Conservation (phyloP, 1,139 yeast species). For the Pneumocystis wakefieldiae region DNA sequence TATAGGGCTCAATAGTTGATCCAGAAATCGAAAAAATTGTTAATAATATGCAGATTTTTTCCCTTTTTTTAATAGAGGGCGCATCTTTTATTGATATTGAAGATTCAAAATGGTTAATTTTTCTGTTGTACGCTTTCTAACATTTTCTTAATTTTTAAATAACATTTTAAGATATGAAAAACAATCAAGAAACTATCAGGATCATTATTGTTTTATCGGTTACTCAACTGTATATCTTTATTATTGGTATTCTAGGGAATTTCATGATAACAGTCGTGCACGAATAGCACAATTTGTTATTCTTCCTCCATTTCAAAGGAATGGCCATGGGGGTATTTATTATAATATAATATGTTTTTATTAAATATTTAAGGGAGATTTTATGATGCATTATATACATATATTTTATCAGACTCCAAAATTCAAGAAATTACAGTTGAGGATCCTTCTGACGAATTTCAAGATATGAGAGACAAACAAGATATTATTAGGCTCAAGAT, state of each 20-base stretch:
- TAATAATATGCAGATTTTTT: slow-evolving; percentile 60
- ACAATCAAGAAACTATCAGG: slow-evolving; percentile 13
- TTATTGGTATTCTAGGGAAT: slow-evolving; percentile 41
- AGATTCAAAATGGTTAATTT: slow-evolving; percentile 61
- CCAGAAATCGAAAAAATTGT: slow-evolving; percentile 40
- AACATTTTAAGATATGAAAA: slow-evolving; percentile 16
- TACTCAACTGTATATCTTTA: slow-evolving; percentile 74
- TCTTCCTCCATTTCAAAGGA: slow-evolving; percentile 64
- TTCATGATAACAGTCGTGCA: slow-evolving; percentile 29
- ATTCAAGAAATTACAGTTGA: slow-evolving; percentile 78
- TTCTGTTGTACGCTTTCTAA: slow-evolving; percentile 22
- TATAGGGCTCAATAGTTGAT: slow-evolving; percentile 29
- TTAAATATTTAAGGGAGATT: slow-evolving; percentile 23
- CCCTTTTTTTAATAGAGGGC: slow-evolving; percentile 77
- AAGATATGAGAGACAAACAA: slow-evolving; percentile 71
- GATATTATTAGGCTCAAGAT: slow-evolving; percentile 45
- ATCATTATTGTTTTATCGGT: slow-evolving; percentile 41
- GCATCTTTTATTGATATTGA: slow-evolving; percentile 71
- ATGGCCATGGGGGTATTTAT: slow-evolving; percentile 45
- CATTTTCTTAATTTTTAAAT: not conserved
- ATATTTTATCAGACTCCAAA: slow-evolving; percentile 39
- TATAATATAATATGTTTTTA: not conserved
- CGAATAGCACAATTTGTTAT: slow-evolving; percentile 80
- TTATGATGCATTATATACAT: slow-evolving; percentile 39
- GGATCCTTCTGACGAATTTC: slow-evolving; percentile 89